Conservation (phyloP, 2,329 filamentous ascomycete species). For the Teratosphaeria zuluensis region DNA sequence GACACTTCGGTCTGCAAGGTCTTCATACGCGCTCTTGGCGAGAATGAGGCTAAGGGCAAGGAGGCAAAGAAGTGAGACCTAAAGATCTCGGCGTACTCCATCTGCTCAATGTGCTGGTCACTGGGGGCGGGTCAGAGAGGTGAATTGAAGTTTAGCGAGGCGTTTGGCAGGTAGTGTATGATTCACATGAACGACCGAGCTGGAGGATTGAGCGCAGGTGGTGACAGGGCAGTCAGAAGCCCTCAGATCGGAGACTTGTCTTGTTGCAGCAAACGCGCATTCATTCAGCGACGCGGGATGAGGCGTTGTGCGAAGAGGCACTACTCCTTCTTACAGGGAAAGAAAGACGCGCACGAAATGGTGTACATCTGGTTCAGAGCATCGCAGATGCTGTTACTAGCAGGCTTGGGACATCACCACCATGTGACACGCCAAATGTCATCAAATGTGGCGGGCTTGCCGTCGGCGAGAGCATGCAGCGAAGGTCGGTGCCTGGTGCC, state of each 20-base stretch:
- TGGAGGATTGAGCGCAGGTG: background rate
- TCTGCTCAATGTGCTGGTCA: background rate
- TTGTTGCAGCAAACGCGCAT: background rate
- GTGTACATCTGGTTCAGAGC: no score
- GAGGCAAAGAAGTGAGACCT: conserved; percentile 25
- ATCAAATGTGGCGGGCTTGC: no score
- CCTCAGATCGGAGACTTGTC: background rate
- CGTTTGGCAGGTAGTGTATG: background rate
- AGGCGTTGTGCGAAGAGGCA: no score
- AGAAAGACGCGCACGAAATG: no score
- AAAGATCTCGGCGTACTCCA: background rate
- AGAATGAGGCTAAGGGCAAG: conserved; percentile 73
- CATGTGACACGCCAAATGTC: no score
- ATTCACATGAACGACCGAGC: background rate
- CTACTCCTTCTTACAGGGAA: no score
- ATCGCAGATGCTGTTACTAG: no score
- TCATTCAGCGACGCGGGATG: no score
- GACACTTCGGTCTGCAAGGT: conserved; percentile 64
- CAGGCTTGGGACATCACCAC: no score
- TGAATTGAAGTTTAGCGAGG: background rate
- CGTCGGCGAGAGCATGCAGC: no score
- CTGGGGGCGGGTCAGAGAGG: background rate
- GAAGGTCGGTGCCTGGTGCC: no score
- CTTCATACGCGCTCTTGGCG: conserved; percentile 71
- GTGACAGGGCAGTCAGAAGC: background rate